phyloP scores from a whole-genome alignment of 1,139 yeast species.

The Scheffersomyces titani region DNA sequence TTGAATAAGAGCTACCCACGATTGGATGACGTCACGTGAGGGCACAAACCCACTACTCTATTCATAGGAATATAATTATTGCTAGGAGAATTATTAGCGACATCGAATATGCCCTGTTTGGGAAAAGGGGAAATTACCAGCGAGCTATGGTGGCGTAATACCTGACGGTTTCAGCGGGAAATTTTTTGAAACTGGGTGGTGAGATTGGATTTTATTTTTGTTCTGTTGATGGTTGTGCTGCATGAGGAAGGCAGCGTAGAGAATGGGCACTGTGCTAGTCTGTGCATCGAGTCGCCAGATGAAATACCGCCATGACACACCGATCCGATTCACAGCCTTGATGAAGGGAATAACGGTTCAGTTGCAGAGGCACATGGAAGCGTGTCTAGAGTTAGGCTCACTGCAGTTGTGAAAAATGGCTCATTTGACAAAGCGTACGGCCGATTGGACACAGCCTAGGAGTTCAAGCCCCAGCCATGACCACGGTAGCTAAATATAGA shows the following conservation, averaged over 20 bases:
- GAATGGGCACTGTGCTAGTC: background rate
- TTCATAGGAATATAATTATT: background rate
- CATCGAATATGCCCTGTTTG: background rate
- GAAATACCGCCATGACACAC: background rate
- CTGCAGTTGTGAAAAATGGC: background rate
- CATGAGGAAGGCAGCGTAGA: background rate
- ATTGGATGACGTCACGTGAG: background rate
- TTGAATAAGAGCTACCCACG: background rate
- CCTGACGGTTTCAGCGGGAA: background rate
- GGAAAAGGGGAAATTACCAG: background rate
- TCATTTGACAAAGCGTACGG: background rate
- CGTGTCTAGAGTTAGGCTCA: background rate
- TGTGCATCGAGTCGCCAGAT: background rate
- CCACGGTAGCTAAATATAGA: background rate
- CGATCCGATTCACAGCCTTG: background rate
- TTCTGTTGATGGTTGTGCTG: background rate
- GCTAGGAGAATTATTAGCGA: background rate
- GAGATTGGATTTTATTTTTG: background rate
- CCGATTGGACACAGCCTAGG: background rate
- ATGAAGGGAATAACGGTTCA: background rate
- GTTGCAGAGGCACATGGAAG: background rate
- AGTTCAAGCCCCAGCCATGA: background rate
- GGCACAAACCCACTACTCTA: background rate
- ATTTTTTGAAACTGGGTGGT: background rate
- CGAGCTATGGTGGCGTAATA: background rate